Conservation (phyloP, 371 early-diverging fungal genomes). For the Syncephalastrum racemosum region DNA sequence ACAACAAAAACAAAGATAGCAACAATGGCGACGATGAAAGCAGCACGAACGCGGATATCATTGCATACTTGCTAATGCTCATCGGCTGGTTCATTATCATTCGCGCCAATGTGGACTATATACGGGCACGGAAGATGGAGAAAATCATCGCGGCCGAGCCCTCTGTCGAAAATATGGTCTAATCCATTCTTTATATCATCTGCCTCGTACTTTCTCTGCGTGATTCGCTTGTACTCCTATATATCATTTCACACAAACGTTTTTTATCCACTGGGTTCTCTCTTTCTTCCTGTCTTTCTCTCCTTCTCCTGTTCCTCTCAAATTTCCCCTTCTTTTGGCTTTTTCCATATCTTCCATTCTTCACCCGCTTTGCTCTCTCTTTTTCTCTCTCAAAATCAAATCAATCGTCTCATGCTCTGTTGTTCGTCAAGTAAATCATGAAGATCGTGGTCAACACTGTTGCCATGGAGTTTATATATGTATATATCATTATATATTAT, state of each 20-base stretch:
- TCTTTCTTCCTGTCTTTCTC: neutral
- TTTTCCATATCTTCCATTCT: too few relatives aligned
- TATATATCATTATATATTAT: too few relatives aligned
- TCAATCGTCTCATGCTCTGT: too few relatives aligned
- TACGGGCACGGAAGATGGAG: constrained; percentile 52
- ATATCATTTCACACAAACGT: too few relatives aligned
- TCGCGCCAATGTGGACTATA: constrained; percentile 52
- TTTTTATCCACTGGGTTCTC: neutral
- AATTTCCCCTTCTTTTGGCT: neutral
- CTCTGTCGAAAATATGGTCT: constrained; percentile 28
- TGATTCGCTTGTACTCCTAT: too few relatives aligned
- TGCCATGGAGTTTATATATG: too few relatives aligned
- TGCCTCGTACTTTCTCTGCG: neutral
- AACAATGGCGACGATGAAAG: constrained; percentile 17
- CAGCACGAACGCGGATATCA: constrained; percentile 31
- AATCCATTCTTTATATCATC: constrained; percentile 1
- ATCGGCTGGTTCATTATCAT: constrained; percentile 62
- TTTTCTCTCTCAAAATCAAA: too few relatives aligned
- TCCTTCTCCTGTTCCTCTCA: neutral
- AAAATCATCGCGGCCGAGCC: constrained; percentile 43
- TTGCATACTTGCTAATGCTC: constrained; percentile 53
- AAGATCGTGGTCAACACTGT: too few relatives aligned
- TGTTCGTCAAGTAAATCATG: too few relatives aligned
- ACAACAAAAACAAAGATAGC: constrained; percentile 18
- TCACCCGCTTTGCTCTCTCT: too few relatives aligned